Base-by-base conservation (phyloP, 257 asterid species). In the Catharanthus roseus region DNA sequence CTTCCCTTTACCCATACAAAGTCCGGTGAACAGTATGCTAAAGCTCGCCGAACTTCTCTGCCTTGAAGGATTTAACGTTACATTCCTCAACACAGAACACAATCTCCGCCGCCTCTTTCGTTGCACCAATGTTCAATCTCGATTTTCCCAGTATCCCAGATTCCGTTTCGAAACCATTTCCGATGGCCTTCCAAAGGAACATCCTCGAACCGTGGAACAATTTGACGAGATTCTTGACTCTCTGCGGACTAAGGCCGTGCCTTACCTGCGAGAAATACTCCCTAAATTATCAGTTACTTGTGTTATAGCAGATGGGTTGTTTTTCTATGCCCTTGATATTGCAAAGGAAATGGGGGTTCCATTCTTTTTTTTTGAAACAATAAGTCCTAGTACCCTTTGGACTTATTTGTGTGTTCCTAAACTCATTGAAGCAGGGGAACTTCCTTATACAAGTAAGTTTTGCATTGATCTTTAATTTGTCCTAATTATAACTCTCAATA, bases 41-140 rank as follows among this genome's bases (percentile, higher is more conserved):
- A 73, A 77, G 31, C 77, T 80, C 4, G 79, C 81, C 0, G 84
- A 80, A 49, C 78, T 80, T 45, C 67, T 80, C 19, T 76, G 81
- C 71, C 62, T 77, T 15, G 16, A 44, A 3, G 74, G 74, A 47
- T 39, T 77, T 69, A 66, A 38, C 11, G 76, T 80, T 10, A 80
- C 79, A 19, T 69, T 80, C 72, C 66, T 80, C 31, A 49, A 19
- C 45, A 63, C 79, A 4, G 36, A 76, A 2, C 26, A 63, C 79
- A 73, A 57, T 60, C 69, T 73, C 34, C 38, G 15, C 1, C 79
- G 84, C 24, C 79, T 73, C 41, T 72, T 77, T 10, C 47, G 62
- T 19, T 29, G 51, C 76, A 64, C 76, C 57, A 47, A 60, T 38
- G 26, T 69, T 41, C 63, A 54, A 21, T 54, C 84, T 21, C 84